These are phyloP conservation scores for Bruguiera sexangula DNA, from an alignment of 345 rosid genomes.

Conservation along the genomic window DNA sequence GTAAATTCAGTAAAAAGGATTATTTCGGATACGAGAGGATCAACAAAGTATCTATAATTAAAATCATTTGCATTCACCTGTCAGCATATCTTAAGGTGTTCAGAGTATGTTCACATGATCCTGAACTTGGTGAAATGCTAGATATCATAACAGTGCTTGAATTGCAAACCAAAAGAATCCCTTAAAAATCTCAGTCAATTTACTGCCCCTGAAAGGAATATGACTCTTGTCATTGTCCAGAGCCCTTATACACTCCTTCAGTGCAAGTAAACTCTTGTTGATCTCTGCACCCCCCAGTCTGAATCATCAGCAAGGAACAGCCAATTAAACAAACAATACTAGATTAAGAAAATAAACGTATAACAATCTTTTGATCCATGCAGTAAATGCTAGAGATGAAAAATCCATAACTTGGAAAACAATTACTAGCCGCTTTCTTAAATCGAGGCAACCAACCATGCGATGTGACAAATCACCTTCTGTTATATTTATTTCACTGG, in stretches of 20 bases:
- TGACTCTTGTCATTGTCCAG: slow-evolving; percentile 99
- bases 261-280: slow-evolving; percentile 92
- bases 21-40: neutral
- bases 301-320: slow-evolving; percentile 22
- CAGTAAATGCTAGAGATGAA: no score
- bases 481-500: no score
- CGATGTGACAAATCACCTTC: no score
- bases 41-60: neutral
- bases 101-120: slow-evolving; percentile 97
- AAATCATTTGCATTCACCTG: slow-evolving; percentile 44
- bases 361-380: no score
- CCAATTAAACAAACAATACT: slow-evolving; percentile 13
- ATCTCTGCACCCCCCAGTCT: slow-evolving; percentile 99
- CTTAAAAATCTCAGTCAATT: slow-evolving; percentile 89
- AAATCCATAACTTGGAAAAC: no score
- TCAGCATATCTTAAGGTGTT: slow-evolving; percentile 99
- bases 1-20: neutral
- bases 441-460: no score
- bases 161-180: slow-evolving; percentile 90
- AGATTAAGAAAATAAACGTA: neutral
- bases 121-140: slow-evolving; percentile 96
- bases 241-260: slow-evolving; percentile 98
- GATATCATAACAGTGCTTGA: slow-evolving; percentile 98
- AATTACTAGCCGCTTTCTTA: no score
- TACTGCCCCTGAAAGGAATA: slow-evolving; percentile 98